phyloP scores from a whole-genome alignment of 176 grass and related monocot species.

The Cenchrus purpureus region DNA sequence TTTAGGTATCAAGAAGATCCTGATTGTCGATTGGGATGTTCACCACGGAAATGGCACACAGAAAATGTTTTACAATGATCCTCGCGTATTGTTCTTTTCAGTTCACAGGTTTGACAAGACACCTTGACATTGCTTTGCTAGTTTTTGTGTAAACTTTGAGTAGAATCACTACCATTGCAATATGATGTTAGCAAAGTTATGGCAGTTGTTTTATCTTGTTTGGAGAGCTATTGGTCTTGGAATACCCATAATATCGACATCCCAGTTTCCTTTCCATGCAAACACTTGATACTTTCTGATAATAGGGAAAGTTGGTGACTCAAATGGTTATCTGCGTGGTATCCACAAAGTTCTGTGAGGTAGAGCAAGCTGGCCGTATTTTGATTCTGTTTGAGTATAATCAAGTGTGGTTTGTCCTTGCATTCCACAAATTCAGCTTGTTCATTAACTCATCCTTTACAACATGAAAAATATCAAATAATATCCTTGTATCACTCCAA shows the following conservation, averaged over 20 bases:
- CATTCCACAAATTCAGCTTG: slow-evolving; percentile 11
- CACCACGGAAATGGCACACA: slow-evolving; percentile 98
- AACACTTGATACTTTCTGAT: background rate
- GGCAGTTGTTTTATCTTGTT: background rate
- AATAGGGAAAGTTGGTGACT: slow-evolving; percentile 16
- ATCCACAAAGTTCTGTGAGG: background rate
- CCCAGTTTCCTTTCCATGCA: background rate
- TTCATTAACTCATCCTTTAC: background rate
- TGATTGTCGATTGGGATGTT: slow-evolving; percentile 99
- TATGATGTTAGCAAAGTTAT: background rate
- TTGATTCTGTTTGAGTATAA: background rate
- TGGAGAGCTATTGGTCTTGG: slow-evolving; percentile 5
- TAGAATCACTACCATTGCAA: slow-evolving; percentile 33
- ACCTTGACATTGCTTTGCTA: slow-evolving; percentile 17
- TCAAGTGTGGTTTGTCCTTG: background rate
- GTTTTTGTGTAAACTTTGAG: slow-evolving; percentile 27
- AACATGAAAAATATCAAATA: slow-evolving; percentile 14
- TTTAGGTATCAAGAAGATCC: slow-evolving; percentile 89
- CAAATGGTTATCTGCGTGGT: slow-evolving; percentile 22
- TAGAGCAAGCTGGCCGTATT: background rate
- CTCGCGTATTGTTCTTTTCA: slow-evolving; percentile 94
- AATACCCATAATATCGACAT: background rate
- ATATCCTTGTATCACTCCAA: background rate
- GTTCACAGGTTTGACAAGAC: slow-evolving; percentile 74
- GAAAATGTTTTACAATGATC: slow-evolving; percentile 84